Base-by-base conservation (phyloP, 768 basidiomycete species). In the Calocybe indica region DNA sequence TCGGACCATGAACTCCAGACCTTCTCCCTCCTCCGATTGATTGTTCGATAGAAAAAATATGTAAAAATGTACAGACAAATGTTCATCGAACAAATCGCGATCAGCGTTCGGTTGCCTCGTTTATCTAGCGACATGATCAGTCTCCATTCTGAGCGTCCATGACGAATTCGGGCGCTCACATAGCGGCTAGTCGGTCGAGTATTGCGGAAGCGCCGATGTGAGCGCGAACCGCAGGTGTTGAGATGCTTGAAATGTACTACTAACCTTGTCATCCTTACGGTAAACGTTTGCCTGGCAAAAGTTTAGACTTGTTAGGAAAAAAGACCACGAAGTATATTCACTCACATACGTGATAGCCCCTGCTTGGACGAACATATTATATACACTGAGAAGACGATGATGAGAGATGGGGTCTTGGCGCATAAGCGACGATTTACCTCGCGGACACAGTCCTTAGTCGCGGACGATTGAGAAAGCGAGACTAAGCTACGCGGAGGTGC, bases 351-450 rank as follows among this genome's bases (percentile, higher is more conserved):
- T 62, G 32, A 82, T 74, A 12, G 64, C 69, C 12, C 76, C 76
- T 3, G 74, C 74, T 59, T 83, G 80, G n/a, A 82, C 78, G 51
- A 75, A 77, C 72, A 83, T 80, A 53, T 83, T 85, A 60, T 85
- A 83, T 28, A 80, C 62, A 46, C 69, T 64, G 8, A 29, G n/a
- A 5, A 34, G 35, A n/a, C 14, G 50, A 13, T 35, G 30, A 40
- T 13, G 7, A 31, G 12, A 3, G 9, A 37, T 37, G 42, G 1
- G 36, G n/a, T 22, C 35, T 7, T 28, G 33, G 13, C 11, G 11
- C 22, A 28, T 15, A 28, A n/a, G 37, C 29, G 32, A 7, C 22
- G 50, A 7, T 29, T 43, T 37, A 58, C 59, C 62, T 70, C 5
- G 72, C 72, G 12, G 70, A 72, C n/a, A 74, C 58, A 4, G 72